Evolutionary conservation across 441 rosid genomes (phyloP).

Genomic region (Omphalea diandra): DNA sequence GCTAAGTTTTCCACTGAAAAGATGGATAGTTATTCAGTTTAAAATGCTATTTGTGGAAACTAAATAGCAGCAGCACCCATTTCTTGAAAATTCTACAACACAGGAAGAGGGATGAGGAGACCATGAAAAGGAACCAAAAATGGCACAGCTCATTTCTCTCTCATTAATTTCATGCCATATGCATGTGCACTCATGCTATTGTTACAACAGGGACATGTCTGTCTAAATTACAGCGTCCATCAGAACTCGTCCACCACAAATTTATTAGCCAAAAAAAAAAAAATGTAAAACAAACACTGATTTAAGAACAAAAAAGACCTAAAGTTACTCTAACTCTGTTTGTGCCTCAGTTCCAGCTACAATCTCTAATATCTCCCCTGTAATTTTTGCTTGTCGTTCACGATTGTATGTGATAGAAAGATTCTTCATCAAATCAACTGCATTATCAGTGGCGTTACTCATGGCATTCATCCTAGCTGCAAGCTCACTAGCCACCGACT

Average conservation of each 20-base stretch:
- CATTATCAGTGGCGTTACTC: conserved; percentile 82
- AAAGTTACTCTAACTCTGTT: conserved; percentile 20
- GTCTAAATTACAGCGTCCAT: neutral
- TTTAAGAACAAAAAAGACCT: neutral
- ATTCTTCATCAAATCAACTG: conserved; percentile 56
- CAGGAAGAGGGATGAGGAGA: neutral
- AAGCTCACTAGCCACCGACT: conserved; percentile 77
- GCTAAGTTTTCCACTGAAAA: neutral
- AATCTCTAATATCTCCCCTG: conserved; percentile 82
- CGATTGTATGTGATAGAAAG: conserved; percentile 60
- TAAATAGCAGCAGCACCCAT: neutral
- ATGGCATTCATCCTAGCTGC: conserved; percentile 88
- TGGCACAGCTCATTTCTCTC: neutral
- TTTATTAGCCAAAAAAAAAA: neutral
- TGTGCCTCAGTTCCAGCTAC: conserved; percentile 77
- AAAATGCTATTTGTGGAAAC: neutral
- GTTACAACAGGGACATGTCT: neutral
- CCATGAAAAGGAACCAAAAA: neutral
- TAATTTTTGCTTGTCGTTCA: conserved; percentile 79
- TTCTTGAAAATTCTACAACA: neutral
- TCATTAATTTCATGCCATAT: neutral
- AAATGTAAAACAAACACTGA: neutral
- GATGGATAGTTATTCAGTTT: neutral
- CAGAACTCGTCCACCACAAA: neutral
- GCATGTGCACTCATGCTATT: neutral